Percentiles rank a stretch among this genome's conserved stretches.
These are phyloP conservation scores for Cytospora piceicola DNA, from an alignment of 2,329 filamentous ascomycete species.

Conservation along the genomic window DNA sequence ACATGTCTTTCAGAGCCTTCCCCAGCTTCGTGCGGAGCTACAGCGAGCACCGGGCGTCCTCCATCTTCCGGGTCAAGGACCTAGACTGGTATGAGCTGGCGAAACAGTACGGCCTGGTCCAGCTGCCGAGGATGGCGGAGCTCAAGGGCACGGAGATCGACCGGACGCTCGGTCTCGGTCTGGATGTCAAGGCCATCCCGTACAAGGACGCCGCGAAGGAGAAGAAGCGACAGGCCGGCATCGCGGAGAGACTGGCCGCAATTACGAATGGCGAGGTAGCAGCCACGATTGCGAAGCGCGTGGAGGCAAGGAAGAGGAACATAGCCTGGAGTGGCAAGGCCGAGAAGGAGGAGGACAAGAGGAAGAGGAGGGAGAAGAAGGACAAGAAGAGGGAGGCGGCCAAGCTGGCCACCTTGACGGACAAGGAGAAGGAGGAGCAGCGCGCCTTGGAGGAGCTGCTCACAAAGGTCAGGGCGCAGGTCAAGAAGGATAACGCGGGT, in stretches of 20 bases:
- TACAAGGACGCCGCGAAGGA: conserved; percentile 77
- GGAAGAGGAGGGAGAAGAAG: conserved; percentile 42
- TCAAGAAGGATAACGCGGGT: conserved; percentile 38
- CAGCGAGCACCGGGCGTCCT: conserved; percentile 85
- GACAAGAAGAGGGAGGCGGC: conserved; percentile 59
- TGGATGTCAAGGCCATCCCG: conserved; percentile 69
- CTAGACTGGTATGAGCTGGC: conserved; percentile 85
- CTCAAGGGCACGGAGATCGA: conserved; percentile 74
- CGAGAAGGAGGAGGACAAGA: conserved; percentile 66
- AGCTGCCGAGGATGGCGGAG: conserved; percentile 93
- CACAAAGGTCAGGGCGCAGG: conserved; percentile 63
- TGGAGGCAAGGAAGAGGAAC: conserved; percentile 61
- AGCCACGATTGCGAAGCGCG: conserved; percentile 48
- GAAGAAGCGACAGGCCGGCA: conserved; percentile 61
- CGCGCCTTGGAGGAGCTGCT: conserved; percentile 68
- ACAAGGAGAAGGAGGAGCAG: conserved; percentile 67
- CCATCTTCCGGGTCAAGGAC: conserved; percentile 83
- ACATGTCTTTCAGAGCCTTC: conserved; percentile 89
- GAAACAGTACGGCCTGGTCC: conserved; percentile 82
- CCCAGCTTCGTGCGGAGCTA: conserved; percentile 94
- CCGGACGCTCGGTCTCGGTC: conserved; percentile 61
- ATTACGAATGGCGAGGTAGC: conserved; percentile 42
- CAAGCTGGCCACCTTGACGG: conserved; percentile 67
- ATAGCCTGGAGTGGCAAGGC: conserved; percentile 75
- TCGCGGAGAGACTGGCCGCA: conserved; percentile 54